A percentile compares a stretch with the other conserved stretches of the same genome.
phyloP scores from a whole-genome alignment of 495 filamentous ascomycete species.

The Lasiosphaeris hirsuta region DNA sequence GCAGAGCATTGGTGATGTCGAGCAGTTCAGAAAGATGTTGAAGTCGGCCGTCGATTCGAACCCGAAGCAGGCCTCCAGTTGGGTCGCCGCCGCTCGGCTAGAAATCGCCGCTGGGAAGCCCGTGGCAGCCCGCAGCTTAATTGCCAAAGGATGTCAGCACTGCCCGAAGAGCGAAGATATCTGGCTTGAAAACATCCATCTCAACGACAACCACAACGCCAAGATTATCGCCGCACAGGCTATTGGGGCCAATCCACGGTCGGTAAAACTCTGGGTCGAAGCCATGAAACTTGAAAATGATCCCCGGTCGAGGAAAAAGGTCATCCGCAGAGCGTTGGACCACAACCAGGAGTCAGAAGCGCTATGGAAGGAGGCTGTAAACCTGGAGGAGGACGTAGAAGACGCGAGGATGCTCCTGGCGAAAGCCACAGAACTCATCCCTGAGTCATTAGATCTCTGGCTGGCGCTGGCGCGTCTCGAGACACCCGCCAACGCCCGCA shows the following conservation, averaged over 20 bases:
- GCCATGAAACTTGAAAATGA: constrained; percentile 91
- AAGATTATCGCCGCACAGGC: constrained; percentile 95
- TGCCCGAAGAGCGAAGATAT: constrained; percentile 93
- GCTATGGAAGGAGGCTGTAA: constrained; percentile 97
- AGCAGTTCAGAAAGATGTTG: constrained; percentile 86
- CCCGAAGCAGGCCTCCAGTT: constrained; percentile 89
- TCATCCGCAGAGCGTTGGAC: constrained; percentile 82
- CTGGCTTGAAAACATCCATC: constrained; percentile 91
- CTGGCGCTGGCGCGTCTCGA: constrained; percentile 87
- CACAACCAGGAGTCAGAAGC: constrained; percentile 87
- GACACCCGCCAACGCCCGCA: constrained; percentile 83
- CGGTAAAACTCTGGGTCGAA: constrained; percentile 85
- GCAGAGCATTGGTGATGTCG: constrained; percentile 90
- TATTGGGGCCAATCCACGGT: constrained; percentile 84
- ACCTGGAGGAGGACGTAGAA: constrained; percentile 82
- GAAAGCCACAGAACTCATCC: constrained; percentile 92
- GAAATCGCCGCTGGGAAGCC: constrained; percentile 91
- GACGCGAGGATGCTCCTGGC: constrained; percentile 84
- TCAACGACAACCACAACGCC: constrained; percentile 88
- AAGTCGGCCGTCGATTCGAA: constrained; percentile 96
- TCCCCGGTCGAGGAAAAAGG: constrained; percentile 76
- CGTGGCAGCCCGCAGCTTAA: constrained; percentile 78
- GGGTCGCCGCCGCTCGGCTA: constrained; percentile 90
- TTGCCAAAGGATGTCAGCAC: constrained; percentile 79
- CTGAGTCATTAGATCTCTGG: constrained; percentile 90